These are phyloP conservation scores for Zasmidium citrigriseum DNA, from an alignment of 2,329 filamentous ascomycete species.

Conservation along the genomic window DNA sequence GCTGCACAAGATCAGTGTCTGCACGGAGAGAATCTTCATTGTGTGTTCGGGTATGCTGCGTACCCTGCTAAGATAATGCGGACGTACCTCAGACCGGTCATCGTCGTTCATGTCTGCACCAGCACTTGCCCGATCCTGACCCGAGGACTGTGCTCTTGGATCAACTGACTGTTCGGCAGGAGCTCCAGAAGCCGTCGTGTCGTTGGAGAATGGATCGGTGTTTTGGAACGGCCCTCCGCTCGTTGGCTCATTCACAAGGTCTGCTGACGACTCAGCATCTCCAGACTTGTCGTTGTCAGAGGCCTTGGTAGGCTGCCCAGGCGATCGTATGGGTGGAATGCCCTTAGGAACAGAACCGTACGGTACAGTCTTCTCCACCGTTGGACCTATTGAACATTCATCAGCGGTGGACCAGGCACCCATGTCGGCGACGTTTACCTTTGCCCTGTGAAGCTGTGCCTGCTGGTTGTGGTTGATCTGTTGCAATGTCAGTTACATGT, in stretches of 20 bases:
- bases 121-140: background rate
- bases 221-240: conserved; percentile 26
- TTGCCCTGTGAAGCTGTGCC: conserved; percentile 22
- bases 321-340: background rate
- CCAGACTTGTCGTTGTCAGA: background rate
- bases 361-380: background rate
- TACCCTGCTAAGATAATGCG: conserved; percentile 13
- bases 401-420: conserved; percentile 3
- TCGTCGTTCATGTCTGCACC: background rate
- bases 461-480: conserved; percentile 14
- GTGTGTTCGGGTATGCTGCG: too few species aligned
- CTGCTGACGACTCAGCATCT: conserved; percentile 1
- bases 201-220: conserved; percentile 15
- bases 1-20: too few species aligned
- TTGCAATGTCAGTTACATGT: background rate
- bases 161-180: conserved; percentile 4
- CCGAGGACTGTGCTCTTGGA: background rate
- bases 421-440: conserved; percentile 13
- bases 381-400: conserved; percentile 3
- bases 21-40: too few species aligned
- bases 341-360: background rate
- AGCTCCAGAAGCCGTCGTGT: background rate
- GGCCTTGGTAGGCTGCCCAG: background rate
- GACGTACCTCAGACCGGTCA: conserved; percentile 8
- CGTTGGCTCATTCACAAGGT: conserved; percentile 9